Conservation (phyloP, 2,329 filamentous ascomycete species). For the Diaporthe humulicola region DNA sequence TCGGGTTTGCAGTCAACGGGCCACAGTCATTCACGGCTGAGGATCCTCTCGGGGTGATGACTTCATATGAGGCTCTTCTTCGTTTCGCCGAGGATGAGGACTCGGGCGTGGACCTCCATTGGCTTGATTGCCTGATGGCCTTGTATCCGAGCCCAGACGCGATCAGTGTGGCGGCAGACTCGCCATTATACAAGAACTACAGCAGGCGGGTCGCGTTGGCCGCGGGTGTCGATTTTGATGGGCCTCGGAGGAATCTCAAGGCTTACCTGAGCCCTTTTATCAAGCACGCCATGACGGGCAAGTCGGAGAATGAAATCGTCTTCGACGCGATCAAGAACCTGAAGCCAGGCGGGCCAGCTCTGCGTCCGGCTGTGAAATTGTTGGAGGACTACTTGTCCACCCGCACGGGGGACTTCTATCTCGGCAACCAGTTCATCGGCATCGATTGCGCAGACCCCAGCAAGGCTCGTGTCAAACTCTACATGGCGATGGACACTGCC, state of each 20-base stretch:
- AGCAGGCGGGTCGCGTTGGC: not conserved
- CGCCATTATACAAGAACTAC: not conserved
- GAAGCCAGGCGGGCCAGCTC: not conserved
- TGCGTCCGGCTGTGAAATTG: not conserved
- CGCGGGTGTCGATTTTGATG: not conserved
- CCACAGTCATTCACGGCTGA: not conserved
- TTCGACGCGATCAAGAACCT: not conserved
- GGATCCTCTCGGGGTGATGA: not conserved
- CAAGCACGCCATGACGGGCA: not conserved
- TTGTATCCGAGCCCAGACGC: not conserved
- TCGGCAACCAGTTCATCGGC: conserved; percentile 14
- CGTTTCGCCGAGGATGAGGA: not conserved
- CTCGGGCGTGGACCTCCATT: not conserved
- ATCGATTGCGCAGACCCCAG: not conserved
- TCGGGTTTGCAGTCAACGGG: not conserved
- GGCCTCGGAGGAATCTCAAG: not conserved
- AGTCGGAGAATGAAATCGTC: not conserved
- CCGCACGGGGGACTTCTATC: not conserved
- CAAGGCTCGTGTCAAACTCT: not conserved
- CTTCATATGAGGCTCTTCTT: not conserved
- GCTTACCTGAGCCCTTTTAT: not conserved
- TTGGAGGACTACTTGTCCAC: not conserved
- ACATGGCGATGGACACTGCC: not conserved
- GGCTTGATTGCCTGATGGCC: not conserved
- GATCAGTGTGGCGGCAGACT: not conserved